phyloP scores from a whole-genome alignment of 1,284 basidiomycete genomes.

The Amylostereum areolatum region DNA sequence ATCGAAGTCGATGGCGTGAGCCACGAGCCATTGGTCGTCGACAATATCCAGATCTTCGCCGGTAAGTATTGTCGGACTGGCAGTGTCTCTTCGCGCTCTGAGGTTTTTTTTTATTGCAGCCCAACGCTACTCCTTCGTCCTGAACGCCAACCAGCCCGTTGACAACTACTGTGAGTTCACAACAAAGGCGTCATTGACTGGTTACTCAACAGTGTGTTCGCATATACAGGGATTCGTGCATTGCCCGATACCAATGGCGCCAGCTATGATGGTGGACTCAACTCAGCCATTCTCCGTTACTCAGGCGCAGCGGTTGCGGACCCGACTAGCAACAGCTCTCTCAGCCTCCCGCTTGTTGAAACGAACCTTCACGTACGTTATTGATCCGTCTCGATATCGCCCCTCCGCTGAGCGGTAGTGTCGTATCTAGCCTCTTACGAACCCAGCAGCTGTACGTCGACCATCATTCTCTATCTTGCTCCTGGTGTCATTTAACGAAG shows the following conservation, averaged over 20 bases:
- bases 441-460: background rate
- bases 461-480: background rate
- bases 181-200: background rate
- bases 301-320: slow-evolving; percentile 34
- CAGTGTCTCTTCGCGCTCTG: background rate
- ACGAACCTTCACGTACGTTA: slow-evolving; percentile 18
- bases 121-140: slow-evolving; percentile 33
- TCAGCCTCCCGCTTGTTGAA: slow-evolving; percentile 21
- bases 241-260: background rate
- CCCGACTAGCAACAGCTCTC: slow-evolving; percentile 31
- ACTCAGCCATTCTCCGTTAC: slow-evolving; percentile 52
- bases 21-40: slow-evolving; percentile 32
- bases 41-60: slow-evolving; percentile 31
- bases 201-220: background rate
- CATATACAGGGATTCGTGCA: slow-evolving; percentile 15
- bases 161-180: slow-evolving; percentile 35
- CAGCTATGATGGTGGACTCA: slow-evolving; percentile 29
- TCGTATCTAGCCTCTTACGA: background rate
- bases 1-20: slow-evolving; percentile 45
- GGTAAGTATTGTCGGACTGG: slow-evolving; percentile 8
- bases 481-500: slow-evolving; percentile 7
- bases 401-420: slow-evolving; percentile 1
- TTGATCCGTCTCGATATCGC: slow-evolving; percentile 1
- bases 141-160: slow-evolving; percentile 24
- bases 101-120: slow-evolving; percentile 15